Evolutionary conservation across 441 rosid genomes (phyloP), one percentile per base, ranked within the genome.

Genomic region (Pelargonium australe): DNA sequence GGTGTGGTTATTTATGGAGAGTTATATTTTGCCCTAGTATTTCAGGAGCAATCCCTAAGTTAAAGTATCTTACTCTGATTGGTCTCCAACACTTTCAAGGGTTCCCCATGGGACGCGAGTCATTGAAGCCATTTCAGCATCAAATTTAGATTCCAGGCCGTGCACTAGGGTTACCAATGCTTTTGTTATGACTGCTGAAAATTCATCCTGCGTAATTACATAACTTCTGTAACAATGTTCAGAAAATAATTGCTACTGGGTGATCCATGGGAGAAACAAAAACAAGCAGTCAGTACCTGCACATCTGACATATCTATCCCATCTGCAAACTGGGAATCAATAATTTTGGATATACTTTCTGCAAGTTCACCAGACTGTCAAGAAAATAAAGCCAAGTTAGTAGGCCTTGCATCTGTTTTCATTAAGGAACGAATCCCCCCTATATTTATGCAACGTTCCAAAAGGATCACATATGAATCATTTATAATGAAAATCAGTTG

Each of bases 71-170:
- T 82, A 95, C 99, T 82, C 91, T 66, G 99, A 95, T 76, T 95
- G 99, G 80, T 95, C 98, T 62, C 98, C 99, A 55, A 95, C 99
- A 79, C 98, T 89, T 81, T 95, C 99, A 76, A 95, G 97, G 73
- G 94, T 89, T 66, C 86, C 86, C 99, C 99, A 95, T 69, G 90
- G 91, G 75, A 95, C 95, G 76, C 98, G 95, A 64, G 97, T 85
- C 99, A 95, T 95, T 63, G 84, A 87, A 68, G 91, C 95, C 97
- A 95, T 92, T 87, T 95, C 98, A 72, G 82, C 76, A 83, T 95
- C 99, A 79, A 95, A 95, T 78, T 90, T 95, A 55, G 96, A 90
- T 85, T 95, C 99, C 72, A 95, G 72, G 79, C 98, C 98, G 65
- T 88, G 92, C 77, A 95, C 99, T 70, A 95, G 75, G 68, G 98